Percentiles rank a stretch among this genome's conserved stretches.
Conservation (phyloP, 2,329 filamentous ascomycete species). For the Volutella citrinella region DNA sequence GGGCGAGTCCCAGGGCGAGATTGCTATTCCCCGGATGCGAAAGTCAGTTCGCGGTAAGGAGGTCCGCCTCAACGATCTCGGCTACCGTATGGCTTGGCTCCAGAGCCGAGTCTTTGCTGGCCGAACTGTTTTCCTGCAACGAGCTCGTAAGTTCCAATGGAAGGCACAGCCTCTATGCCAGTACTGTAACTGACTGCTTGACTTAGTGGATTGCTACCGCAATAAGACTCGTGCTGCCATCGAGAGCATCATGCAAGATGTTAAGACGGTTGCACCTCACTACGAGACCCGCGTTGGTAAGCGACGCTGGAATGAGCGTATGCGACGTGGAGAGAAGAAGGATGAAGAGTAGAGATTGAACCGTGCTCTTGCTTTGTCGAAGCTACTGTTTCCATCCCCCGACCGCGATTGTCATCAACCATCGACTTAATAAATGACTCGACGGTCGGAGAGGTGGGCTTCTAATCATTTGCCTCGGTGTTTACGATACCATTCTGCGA, state of each 20-base stretch:
- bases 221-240: constrained; percentile 86
- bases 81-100: constrained; percentile 94
- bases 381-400: constrained; percentile 4
- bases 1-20: constrained; percentile 67
- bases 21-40: constrained; percentile 73
- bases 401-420: constrained; percentile 4
- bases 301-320: constrained; percentile 65
- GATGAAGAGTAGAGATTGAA: constrained; percentile 24
- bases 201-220: constrained; percentile 91
- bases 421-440: constrained; percentile 16
- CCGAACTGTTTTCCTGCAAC: constrained; percentile 82
- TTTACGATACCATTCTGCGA: constrained; percentile 32
- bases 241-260: constrained; percentile 73
- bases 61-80: constrained; percentile 87
- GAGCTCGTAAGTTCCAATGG: constrained; percentile 71
- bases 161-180: too few relatives aligned
- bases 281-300: constrained; percentile 89
- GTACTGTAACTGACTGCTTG: too few relatives aligned
- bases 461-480: constrained; percentile 14
- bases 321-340: constrained; percentile 33
- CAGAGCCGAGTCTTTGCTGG: constrained; percentile 90
- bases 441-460: too few relatives aligned
- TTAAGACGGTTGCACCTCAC: constrained; percentile 71
- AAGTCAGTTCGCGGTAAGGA: constrained; percentile 72
- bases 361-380: neutral